phyloP scores from a whole-genome alignment of 2,329 filamentous ascomycete species.

The Aureobasidium mangrovei region DNA sequence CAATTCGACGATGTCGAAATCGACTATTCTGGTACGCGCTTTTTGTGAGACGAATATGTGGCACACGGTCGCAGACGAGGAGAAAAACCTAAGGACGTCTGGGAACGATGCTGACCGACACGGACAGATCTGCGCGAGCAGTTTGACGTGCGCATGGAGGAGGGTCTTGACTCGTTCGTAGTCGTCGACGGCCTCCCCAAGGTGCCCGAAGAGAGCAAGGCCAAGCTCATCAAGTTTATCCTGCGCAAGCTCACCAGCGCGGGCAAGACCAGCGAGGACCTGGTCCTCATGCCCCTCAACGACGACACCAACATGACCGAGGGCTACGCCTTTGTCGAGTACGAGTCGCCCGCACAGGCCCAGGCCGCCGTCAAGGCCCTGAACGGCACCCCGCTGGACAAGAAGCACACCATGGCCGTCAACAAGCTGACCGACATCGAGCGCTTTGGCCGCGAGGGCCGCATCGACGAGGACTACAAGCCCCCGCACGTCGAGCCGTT shows the following conservation, averaged over 20 bases:
- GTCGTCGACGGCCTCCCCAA: conserved; percentile 89
- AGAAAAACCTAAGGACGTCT: not conserved
- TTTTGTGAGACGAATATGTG: too few species aligned
- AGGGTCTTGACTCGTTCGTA: conserved; percentile 92
- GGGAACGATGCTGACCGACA: conserved; percentile 12
- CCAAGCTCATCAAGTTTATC: conserved; percentile 93
- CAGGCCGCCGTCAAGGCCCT: conserved; percentile 81
- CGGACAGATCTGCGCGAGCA: conserved; percentile 72
- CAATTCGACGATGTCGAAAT: conserved; percentile 90
- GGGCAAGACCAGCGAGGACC: conserved; percentile 76
- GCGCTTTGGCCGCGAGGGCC: conserved; percentile 86
- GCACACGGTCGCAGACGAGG: not conserved
- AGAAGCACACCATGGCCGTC: conserved; percentile 88
- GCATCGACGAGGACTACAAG: conserved; percentile 83
- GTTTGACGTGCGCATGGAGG: conserved; percentile 91
- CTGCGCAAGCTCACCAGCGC: conserved; percentile 84
- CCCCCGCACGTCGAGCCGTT: conserved; percentile 77
- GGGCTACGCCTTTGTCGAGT: conserved; percentile 95
- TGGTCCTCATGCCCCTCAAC: conserved; percentile 87
- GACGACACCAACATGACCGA: conserved; percentile 71
- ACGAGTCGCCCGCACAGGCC: conserved; percentile 81
- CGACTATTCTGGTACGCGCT: conserved; percentile 62
- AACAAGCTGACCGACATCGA: conserved; percentile 99
- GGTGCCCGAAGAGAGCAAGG: conserved; percentile 82
- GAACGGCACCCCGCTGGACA: conserved; percentile 81